Conservation (phyloP, 768 basidiomycete genomes). For the Naganishia vaughanmartiniae region DNA sequence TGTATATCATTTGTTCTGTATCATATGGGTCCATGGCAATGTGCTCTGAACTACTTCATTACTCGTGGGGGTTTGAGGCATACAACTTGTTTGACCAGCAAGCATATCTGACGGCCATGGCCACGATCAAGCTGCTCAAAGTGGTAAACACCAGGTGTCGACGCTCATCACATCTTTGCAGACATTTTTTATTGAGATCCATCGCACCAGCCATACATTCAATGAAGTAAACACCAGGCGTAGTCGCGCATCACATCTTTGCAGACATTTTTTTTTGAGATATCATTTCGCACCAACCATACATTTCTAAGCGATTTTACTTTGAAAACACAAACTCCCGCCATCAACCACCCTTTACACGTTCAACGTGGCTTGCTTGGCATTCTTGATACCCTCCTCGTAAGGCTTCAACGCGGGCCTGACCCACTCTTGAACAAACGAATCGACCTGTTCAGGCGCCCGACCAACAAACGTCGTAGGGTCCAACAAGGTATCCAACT, state of each 20-base stretch:
- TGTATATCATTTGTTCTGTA: slow-evolving; percentile 1
- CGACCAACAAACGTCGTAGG: slow-evolving; percentile 86
- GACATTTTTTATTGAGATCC: no score
- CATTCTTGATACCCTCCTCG: slow-evolving; percentile 48
- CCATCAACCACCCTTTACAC: slow-evolving; percentile 43
- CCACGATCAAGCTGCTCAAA: no score
- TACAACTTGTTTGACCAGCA: no score
- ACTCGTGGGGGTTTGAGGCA: no score
- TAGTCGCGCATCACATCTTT: no score
- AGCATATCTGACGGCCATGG: no score
- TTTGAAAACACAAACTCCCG: neutral
- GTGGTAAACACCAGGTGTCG: no score
- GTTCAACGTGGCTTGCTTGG: slow-evolving; percentile 53
- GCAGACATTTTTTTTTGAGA: no score
- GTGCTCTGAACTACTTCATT: neutral
- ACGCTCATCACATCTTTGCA: no score
- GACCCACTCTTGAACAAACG: slow-evolving; percentile 83
- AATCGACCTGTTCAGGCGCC: slow-evolving; percentile 91
- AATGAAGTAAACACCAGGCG: no score
- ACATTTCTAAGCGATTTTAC: neutral
- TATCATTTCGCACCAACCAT: no score
- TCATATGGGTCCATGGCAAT: neutral
- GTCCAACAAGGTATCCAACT: slow-evolving; percentile 76
- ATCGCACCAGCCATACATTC: neutral
- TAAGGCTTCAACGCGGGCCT: slow-evolving; percentile 65